Conservation (phyloP, 768 basidiomycete genomes). For the Amanita subjunquillea region DNA sequence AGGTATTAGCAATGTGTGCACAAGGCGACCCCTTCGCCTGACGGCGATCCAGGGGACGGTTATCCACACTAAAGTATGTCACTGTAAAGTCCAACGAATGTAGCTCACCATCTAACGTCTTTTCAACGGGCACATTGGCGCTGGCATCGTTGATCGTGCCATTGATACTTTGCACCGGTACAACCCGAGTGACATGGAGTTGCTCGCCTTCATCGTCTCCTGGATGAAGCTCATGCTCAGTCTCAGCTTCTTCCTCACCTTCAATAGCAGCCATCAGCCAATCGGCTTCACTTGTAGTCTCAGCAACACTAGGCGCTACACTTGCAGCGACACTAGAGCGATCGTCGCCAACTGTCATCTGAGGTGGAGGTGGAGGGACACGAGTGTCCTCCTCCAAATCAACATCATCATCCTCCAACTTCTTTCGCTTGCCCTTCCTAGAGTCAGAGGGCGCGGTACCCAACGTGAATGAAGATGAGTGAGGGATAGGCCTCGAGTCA, state of each 20-base stretch:
- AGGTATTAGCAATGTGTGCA: constrained; percentile 52
- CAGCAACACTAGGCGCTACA: constrained; percentile 57
- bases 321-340: constrained; percentile 45
- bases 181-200: constrained; percentile 31
- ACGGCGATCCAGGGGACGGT: constrained; percentile 23
- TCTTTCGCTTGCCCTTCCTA: constrained; percentile 81
- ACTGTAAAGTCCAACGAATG: constrained; percentile 21
- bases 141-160: constrained; percentile 22
- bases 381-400: constrained; percentile 61
- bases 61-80: constrained; percentile 35
- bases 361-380: constrained; percentile 56
- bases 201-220: constrained; percentile 34
- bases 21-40: constrained; percentile 32
- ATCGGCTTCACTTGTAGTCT: constrained; percentile 71
- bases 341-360: constrained; percentile 37
- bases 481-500: constrained; percentile 67
- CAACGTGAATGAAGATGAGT: constrained; percentile 40
- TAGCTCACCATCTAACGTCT: constrained; percentile 43
- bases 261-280: constrained; percentile 89
- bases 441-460: constrained; percentile 41
- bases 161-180: constrained; percentile 26
- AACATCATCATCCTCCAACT: constrained; percentile 81
- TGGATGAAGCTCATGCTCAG: constrained; percentile 28
- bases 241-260: constrained; percentile 49
- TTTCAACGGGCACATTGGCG: constrained; percentile 19